phyloP scores from a whole-genome alignment of 2,329 filamentous ascomycete species.

The Ilyonectria sp. region DNA sequence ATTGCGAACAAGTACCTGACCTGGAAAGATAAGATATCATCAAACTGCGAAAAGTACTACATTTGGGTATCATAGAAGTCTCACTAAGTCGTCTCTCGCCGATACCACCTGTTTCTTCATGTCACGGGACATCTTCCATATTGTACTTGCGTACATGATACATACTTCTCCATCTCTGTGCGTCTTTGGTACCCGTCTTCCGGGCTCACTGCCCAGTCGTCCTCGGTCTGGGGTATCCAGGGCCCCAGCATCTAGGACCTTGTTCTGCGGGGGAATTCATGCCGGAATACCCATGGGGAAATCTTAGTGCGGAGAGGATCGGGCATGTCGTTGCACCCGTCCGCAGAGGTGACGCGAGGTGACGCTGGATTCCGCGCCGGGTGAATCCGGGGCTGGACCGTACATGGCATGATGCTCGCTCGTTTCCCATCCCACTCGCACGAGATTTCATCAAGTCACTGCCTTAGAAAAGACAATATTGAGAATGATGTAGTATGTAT shows the following conservation, averaged over 20 bases:
- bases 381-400: slow-evolving; percentile 18
- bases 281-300: slow-evolving; percentile 11
- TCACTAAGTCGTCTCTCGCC: neutral
- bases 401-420: slow-evolving; percentile 5
- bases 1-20: too few relatives aligned
- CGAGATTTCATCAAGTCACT: neutral
- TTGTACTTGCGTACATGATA: neutral
- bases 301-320: slow-evolving; percentile 17
- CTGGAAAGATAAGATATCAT: too few relatives aligned
- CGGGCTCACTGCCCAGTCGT: neutral
- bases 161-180: neutral
- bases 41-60: too few relatives aligned
- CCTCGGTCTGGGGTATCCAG: slow-evolving; percentile 16
- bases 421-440: slow-evolving; percentile 4
- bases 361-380: slow-evolving; percentile 8
- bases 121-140: neutral
- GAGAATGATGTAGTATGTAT: slow-evolving; percentile 4
- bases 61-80: too few relatives aligned
- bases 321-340: slow-evolving; percentile 3
- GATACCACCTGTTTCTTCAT: neutral
- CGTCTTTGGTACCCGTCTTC: neutral
- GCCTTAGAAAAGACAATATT: neutral
- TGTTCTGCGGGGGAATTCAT: neutral
- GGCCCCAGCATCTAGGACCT: slow-evolving; percentile 2
- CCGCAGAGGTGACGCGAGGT: slow-evolving; percentile 13